A percentile compares a stretch with the other conserved stretches of the same genome.
Evolutionary conservation across 371 early-diverging fungal species (phyloP).

Genomic region (Rhizopus arrhizus): DNA sequence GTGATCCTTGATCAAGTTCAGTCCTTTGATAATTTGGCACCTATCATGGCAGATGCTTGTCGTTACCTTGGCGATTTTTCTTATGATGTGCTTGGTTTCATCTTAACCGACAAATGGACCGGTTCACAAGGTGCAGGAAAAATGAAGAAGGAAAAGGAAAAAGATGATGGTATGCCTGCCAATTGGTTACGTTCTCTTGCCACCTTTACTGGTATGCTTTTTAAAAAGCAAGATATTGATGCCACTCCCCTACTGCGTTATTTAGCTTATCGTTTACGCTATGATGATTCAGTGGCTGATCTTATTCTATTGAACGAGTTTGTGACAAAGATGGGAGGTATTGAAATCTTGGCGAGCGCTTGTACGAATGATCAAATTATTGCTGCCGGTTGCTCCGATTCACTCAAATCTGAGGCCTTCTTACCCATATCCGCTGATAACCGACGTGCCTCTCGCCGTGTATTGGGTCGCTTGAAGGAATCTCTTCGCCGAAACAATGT

Average conservation of each 20-base stretch:
- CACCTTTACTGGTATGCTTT: conserved; percentile 73
- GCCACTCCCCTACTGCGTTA: conserved; percentile 68
- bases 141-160: conserved; percentile 48
- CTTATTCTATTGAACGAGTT: conserved; percentile 73
- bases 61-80: conserved; percentile 83
- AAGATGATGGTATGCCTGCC: conserved; percentile 60
- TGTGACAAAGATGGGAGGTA: conserved; percentile 73
- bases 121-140: conserved; percentile 53
- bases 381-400: conserved; percentile 72
- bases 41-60: conserved; percentile 83
- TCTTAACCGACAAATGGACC: conserved; percentile 71
- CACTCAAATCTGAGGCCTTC: conserved; percentile 57
- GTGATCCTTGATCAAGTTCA: conserved; percentile 79
- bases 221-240: conserved; percentile 72
- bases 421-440: conserved; percentile 50
- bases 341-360: conserved; percentile 59
- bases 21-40: conserved; percentile 84
- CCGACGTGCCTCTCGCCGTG: conserved; percentile 57
- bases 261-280: conserved; percentile 63
- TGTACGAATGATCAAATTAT: conserved; percentile 63
- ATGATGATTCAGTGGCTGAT: conserved; percentile 52
- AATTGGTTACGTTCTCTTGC: conserved; percentile 67
- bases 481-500: conserved; percentile 60
- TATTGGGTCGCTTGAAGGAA: conserved; percentile 61
- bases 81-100: conserved; percentile 80